Evolutionary conservation across 352 stramenopile species (phyloP), one percentile per base, ranked within the genome.

Genomic region (Phytophthora citrophthora): DNA sequence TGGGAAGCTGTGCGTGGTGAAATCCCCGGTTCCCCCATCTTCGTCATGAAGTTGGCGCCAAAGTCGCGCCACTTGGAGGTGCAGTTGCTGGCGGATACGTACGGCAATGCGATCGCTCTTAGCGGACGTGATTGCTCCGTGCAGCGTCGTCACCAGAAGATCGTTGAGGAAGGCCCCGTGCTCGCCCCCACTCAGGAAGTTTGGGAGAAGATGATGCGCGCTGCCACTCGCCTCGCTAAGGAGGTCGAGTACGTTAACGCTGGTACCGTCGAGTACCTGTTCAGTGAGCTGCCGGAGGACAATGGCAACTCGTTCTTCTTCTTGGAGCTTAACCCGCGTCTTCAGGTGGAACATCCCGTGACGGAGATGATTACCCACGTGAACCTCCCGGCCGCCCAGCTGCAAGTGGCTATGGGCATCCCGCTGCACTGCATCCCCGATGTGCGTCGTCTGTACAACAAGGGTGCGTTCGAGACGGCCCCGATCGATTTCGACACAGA

Each of bases 231-330:
- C 5, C 83, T 99, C 2, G 97, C 98, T 26, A 98, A 99, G 81
- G 96, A 98, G 62, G 97, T 99, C 11, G 88, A 97, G 62, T 99
- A 99, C 79, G 91, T 94, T 34, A 99, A 99, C 82, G 98, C 97
- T 13, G 98, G 98, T 51, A 99, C 98, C 5, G 98, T 99, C 27
- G 98, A 99, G 83, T 99, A 99, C 80, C 85, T 99, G 7, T 99
- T 99, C 80, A 98, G 92, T 24, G 97, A 99, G 74, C 68, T 93
- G 49, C 85, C 84, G 9, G 86, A 94, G 48, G 96, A 95, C 27
- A 63, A 94, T 15, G 91, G 97, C 68, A 85, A 97, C 60, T 86
- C 97, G 45, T 99, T 99, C 76, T 99, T 98, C 82, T 99, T 99
- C 80, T 76, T 99, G 32, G 98, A 99, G 83, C 88, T 99, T 27